Evolutionary conservation across 768 basidiomycete genomes (phyloP), one percentile per base, ranked within the genome.

Genomic region (Lentinus brumalis): DNA sequence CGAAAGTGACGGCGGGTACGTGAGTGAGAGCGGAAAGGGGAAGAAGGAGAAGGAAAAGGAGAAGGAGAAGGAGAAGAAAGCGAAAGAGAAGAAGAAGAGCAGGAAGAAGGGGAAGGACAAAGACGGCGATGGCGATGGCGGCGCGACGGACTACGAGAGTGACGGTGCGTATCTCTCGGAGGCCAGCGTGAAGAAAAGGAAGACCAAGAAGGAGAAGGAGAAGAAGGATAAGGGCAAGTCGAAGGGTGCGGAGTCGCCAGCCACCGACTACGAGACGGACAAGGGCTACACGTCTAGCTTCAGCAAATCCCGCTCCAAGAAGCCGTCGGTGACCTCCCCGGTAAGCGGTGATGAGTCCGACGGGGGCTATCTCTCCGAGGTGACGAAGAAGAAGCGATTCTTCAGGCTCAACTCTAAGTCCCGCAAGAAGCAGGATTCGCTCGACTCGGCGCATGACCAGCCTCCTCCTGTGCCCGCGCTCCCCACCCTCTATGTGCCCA

Each of bases 1-100:
- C 64, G 83, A 84, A 49, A 82, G 80, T 61, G 83, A 84, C 60
- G 81, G 78, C 4, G 82, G 79, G 1, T 81, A 83, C 65, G 61
- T 81, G 40, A 83, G 81, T 53, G 83, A 83, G 46, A 68, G 66
- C n/a, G 75, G 63, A 2, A 63, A 64, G 59, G 64, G 57, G 21
- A 74, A 76, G 59, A 68, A 67, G 56, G 70, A 73, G 44, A 66
- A 69, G 63, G 67, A 68, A 52, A 65, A 68, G 52, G 59, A 64
- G 58, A 61, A 68, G 52, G 59, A 64, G 58, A 61, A 49, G 26
- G 61, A 63, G 57, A 66, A 63, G 60, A 45, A 50, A 38, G 42
- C 50, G 50, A 66, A 66, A 55, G 58, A 59, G 63, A 62, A 64
- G 55, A 62, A 64, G 55, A 59, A 70, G 53, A 66, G 67, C 54